Conservation (phyloP, 805 yeast genomes). For the Ogataea nitratoaversa region DNA sequence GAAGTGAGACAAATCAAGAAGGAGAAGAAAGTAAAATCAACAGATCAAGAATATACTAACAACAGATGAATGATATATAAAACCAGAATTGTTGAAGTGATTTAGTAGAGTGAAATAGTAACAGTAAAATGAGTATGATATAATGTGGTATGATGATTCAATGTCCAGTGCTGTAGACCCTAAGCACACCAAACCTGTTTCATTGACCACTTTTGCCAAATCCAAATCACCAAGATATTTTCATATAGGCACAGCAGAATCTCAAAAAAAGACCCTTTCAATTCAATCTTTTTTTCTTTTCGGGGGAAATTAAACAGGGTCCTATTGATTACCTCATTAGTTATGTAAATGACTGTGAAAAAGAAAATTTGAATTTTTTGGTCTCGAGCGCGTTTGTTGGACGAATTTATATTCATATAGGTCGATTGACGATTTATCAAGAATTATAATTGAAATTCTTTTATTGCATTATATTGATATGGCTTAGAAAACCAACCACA, state of each 20-base stretch:
- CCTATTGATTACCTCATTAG: background rate
- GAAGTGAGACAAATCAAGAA: background rate
- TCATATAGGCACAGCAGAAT: background rate
- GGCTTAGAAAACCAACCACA: constrained; percentile 22
- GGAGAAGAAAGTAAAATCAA: background rate
- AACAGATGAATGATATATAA: no score
- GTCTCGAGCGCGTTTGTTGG: background rate
- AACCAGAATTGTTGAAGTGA: no score
- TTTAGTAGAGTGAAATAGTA: no score
- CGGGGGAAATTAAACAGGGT: background rate
- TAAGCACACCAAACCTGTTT: no score
- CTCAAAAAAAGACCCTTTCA: no score
- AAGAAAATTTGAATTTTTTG: no score
- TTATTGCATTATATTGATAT: no score
- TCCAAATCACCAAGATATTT: background rate
- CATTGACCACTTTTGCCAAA: background rate
- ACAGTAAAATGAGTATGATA: no score
- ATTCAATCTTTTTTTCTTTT: no score
- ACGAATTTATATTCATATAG: no score
- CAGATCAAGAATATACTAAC: no score
- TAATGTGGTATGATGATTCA: background rate
- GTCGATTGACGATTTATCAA: background rate
- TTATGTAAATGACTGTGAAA: background rate
- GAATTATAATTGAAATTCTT: no score
- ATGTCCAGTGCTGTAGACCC: background rate